These are phyloP conservation scores for Trichocomaceae sp. DNA, from an alignment of 2,329 filamentous ascomycete species.

Conservation along the genomic window DNA sequence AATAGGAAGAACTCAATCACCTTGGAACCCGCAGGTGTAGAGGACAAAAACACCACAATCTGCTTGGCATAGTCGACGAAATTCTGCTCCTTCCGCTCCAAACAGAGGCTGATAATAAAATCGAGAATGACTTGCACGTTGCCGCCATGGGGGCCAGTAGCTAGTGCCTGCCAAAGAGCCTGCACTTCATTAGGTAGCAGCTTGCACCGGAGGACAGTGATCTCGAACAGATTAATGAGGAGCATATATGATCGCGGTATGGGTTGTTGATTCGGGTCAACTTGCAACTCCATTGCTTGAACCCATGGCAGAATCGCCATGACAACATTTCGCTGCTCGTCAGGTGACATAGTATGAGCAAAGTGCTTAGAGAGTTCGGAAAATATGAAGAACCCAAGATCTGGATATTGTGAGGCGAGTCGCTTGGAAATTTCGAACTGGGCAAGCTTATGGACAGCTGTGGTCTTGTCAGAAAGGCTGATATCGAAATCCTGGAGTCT, in stretches of 20 bases:
- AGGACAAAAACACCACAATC: slow-evolving; percentile 92
- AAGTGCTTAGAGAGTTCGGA: slow-evolving; percentile 94
- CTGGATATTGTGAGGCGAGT: slow-evolving; percentile 78
- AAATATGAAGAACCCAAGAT: slow-evolving; percentile 87
- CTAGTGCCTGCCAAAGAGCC: slow-evolving; percentile 92
- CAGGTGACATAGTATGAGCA: slow-evolving; percentile 66
- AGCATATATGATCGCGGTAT: slow-evolving; percentile 91
- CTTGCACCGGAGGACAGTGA: slow-evolving; percentile 85
- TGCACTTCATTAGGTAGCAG: slow-evolving; percentile 94
- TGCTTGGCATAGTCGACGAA: slow-evolving; percentile 98
- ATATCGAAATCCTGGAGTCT: slow-evolving; percentile 97
- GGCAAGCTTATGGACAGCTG: slow-evolving; percentile 93
- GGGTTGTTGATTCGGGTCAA: slow-evolving; percentile 86
- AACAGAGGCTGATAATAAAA: slow-evolving; percentile 89
- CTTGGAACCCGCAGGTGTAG: slow-evolving; percentile 74
- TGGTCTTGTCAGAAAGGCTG: slow-evolving; percentile 96
- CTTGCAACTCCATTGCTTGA: slow-evolving; percentile 82
- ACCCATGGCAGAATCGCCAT: slow-evolving; percentile 95
- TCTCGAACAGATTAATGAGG: slow-evolving; percentile 88
- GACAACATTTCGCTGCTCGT: slow-evolving; percentile 86
- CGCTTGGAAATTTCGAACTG: slow-evolving; percentile 95
- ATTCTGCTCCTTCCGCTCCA: slow-evolving; percentile 92
- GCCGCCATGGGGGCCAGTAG: slow-evolving; percentile 82
- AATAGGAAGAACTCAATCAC: slow-evolving; percentile 89
- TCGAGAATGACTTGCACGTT: slow-evolving; percentile 93